Evolutionary conservation across 768 basidiomycete genomes (phyloP).

Genomic region (Tulasnella sp.): DNA sequence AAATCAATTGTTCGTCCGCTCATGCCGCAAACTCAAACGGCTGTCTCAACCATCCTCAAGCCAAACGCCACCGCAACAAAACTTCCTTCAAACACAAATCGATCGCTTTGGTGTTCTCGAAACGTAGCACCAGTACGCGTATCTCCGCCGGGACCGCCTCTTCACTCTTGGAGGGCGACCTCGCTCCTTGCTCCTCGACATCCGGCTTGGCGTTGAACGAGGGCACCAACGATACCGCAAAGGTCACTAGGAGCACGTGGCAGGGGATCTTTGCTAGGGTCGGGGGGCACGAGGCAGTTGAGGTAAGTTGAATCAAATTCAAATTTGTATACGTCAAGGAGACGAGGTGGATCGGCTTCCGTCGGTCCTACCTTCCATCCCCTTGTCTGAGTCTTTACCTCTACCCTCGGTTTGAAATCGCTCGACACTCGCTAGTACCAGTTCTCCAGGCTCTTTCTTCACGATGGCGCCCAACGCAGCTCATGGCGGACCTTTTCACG

Average conservation of each 20-base stretch:
- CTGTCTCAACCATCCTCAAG: conserved; percentile 40
- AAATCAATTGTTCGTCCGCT: conserved; percentile 58
- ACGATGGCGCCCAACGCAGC: conserved; percentile 94
- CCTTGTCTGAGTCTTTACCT: not conserved
- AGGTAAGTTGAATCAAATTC: conserved; percentile 43
- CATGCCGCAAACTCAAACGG: conserved; percentile 62
- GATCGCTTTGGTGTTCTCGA: conserved; percentile 84
- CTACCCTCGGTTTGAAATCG: conserved; percentile 58
- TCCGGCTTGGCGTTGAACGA: conserved; percentile 97
- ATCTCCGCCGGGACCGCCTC: conserved; percentile 80
- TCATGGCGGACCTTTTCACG: conserved; percentile 87
- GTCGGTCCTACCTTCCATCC: conserved; percentile 3
- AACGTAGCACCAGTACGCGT: conserved; percentile 88
- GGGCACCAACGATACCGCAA: conserved; percentile 68
- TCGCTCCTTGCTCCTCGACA: conserved; percentile 92
- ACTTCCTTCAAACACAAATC: conserved; percentile 71
- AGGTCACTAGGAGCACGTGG: conserved; percentile 89
- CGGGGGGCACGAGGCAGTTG: conserved; percentile 84
- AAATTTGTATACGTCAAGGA: not conserved
- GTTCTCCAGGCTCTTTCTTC: conserved; percentile 94
- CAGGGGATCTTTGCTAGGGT: conserved; percentile 97
- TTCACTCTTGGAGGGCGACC: conserved; percentile 72
- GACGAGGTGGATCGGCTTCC: not conserved
- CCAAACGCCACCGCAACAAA: conserved; percentile 1
- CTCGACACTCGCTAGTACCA: conserved; percentile 82